Conservation (phyloP, 2,329 filamentous ascomycete genomes). For the Colletotrichum theobromicola region DNA sequence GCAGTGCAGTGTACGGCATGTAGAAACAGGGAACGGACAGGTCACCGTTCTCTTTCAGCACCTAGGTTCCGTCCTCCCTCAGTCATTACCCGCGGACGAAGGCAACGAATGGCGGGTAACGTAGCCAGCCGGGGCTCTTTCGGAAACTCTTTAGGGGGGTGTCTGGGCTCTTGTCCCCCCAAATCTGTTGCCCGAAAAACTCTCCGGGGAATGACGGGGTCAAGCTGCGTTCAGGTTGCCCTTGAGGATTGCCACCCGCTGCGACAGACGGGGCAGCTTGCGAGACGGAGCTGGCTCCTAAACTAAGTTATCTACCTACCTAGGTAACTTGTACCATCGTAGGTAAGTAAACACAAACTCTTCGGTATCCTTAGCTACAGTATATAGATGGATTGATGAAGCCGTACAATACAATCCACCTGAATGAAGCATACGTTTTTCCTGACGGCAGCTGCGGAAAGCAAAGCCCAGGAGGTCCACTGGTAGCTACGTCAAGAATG, state of each 20-base stretch:
- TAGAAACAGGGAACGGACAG: neutral
- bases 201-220: conserved; percentile 7
- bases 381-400: neutral
- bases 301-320: too few relatives aligned
- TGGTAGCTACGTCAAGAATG: neutral
- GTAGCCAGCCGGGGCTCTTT: neutral
- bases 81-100: neutral
- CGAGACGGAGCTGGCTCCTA: neutral
- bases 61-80: too few relatives aligned
- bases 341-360: neutral
- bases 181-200: conserved; percentile 3
- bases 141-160: neutral
- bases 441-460: neutral
- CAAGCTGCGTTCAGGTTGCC: neutral
- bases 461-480: neutral
- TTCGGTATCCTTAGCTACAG: neutral
- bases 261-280: neutral
- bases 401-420: neutral
- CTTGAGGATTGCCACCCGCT: neutral
- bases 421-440: neutral
- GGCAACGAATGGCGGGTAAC: neutral
- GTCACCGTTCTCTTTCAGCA: neutral
- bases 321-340: neutral
- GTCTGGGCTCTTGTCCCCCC: neutral
- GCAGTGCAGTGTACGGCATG: too few relatives aligned